A percentile compares a stretch with the other conserved stretches of the same genome.
These are phyloP conservation scores for Trichophyton verrucosum DNA, from an alignment of 2,329 filamentous ascomycete species.

Conservation along the genomic window DNA sequence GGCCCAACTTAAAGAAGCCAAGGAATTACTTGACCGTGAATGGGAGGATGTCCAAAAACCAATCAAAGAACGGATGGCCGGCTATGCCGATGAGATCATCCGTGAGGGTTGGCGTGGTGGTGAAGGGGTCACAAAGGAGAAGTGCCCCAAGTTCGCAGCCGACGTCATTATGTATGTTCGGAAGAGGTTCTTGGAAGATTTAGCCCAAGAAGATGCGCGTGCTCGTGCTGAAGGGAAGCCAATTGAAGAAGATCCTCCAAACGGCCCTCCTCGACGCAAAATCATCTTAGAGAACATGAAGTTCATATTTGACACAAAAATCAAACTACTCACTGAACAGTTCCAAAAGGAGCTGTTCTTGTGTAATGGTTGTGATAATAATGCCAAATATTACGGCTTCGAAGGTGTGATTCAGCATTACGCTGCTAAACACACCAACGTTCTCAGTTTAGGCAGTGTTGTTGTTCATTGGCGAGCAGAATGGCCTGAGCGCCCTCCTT, in stretches of 20 bases:
- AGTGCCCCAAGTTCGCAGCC: conserved; percentile 55
- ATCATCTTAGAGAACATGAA: conserved; percentile 76
- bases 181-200: conserved; percentile 51
- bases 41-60: conserved; percentile 61
- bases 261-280: conserved; percentile 46
- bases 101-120: conserved; percentile 53
- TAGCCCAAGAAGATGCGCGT: conserved; percentile 42
- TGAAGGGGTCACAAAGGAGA: conserved; percentile 50
- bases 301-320: conserved; percentile 67
- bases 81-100: conserved; percentile 60
- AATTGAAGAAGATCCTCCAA: conserved; percentile 37
- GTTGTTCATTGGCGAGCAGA: conserved; percentile 70
- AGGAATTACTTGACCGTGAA: conserved; percentile 52
- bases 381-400: conserved; percentile 58
- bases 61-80: conserved; percentile 51
- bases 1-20: conserved; percentile 38
- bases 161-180: conserved; percentile 58
- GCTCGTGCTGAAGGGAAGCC: conserved; percentile 36
- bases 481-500: conserved; percentile 66
- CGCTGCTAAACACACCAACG: conserved; percentile 64
- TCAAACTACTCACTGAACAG: conserved; percentile 56
- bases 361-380: conserved; percentile 56
- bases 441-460: conserved; percentile 57
- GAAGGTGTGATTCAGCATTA: conserved; percentile 73
- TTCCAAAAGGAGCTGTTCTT: conserved; percentile 61